Evolutionary conservation across 257 asterid species (phyloP).

Genomic region (Nicotiana sylvestris): DNA sequence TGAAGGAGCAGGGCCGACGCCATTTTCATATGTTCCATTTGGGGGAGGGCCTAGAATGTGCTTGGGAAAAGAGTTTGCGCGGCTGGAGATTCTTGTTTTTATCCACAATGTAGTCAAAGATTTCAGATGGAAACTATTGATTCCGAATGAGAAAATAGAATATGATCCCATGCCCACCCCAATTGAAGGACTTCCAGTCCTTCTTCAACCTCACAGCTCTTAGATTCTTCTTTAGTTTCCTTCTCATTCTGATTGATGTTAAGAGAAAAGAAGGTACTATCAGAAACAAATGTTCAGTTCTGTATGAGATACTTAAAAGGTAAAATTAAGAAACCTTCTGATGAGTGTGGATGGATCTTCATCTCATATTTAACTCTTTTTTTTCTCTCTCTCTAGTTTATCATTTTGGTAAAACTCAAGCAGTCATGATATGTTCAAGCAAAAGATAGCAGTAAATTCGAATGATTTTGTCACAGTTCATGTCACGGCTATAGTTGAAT

Average conservation of each 20-base stretch:
- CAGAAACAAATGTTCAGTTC: background rate
- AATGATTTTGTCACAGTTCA: too few species aligned
- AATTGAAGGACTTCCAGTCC: constrained; percentile 43
- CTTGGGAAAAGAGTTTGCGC: constrained; percentile 63
- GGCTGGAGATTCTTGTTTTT: constrained; percentile 53
- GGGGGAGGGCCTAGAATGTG: constrained; percentile 39
- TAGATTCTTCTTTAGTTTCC: background rate
- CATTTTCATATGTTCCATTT: constrained; percentile 19
- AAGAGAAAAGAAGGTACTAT: background rate
- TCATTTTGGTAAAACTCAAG: too few species aligned
- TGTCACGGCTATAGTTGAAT: too few species aligned
- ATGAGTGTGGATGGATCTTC: too few species aligned
- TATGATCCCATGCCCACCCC: constrained; percentile 62
- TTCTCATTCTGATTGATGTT: background rate
- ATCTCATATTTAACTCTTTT: too few species aligned
- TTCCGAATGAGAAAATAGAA: constrained; percentile 35
- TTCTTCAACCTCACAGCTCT: constrained; percentile 26
- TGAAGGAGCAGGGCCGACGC: constrained; percentile 15
- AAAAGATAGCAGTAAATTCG: too few species aligned
- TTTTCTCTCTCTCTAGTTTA: too few species aligned
- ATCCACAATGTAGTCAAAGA: constrained; percentile 36
- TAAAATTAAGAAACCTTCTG: too few species aligned
- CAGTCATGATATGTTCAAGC: too few species aligned
- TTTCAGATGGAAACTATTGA: constrained; percentile 41
- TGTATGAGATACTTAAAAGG: too few species aligned